These are phyloP conservation scores for Penicillium sp. DNA, from an alignment of 2,329 filamentous ascomycete genomes.

Conservation along the genomic window DNA sequence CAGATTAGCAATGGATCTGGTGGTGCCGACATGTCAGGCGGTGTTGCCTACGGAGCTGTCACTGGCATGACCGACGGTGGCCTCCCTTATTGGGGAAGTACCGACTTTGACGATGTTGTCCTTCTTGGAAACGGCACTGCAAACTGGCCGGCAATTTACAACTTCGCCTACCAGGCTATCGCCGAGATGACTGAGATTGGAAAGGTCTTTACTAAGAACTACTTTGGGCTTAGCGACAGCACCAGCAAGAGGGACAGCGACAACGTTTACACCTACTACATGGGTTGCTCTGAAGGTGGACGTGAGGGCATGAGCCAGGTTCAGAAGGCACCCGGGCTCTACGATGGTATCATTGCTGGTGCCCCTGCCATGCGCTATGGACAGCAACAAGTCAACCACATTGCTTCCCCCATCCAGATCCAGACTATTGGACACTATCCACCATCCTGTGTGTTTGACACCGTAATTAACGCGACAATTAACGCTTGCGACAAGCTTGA, in stretches of 20 bases:
- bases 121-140: slow-evolving; percentile 49
- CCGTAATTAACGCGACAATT: slow-evolving; percentile 54
- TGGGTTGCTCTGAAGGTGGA: slow-evolving; percentile 57
- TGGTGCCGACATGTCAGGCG: slow-evolving; percentile 32
- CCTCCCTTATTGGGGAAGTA: slow-evolving; percentile 35
- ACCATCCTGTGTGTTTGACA: slow-evolving; percentile 34
- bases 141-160: slow-evolving; percentile 33
- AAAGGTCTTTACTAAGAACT: slow-evolving; percentile 44
- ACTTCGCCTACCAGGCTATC: slow-evolving; percentile 49
- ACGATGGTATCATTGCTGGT: slow-evolving; percentile 48
- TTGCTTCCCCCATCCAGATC: slow-evolving; percentile 41
- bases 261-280: slow-evolving; percentile 49
- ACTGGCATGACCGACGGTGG: slow-evolving; percentile 46
- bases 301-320: slow-evolving; percentile 54
- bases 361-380: slow-evolving; percentile 50
- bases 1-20: slow-evolving; percentile 29
- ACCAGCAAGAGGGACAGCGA: slow-evolving; percentile 51
- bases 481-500: slow-evolving; percentile 56
- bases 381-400: slow-evolving; percentile 47
- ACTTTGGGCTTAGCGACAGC: slow-evolving; percentile 34
- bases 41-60: slow-evolving; percentile 44
- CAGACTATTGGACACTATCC: slow-evolving; percentile 45
- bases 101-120: slow-evolving; percentile 38
- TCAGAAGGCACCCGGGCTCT: slow-evolving; percentile 51
- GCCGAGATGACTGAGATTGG: slow-evolving; percentile 53